Conservation (phyloP, 768 basidiomycete genomes). For the Hysterangium stoloniferum region DNA sequence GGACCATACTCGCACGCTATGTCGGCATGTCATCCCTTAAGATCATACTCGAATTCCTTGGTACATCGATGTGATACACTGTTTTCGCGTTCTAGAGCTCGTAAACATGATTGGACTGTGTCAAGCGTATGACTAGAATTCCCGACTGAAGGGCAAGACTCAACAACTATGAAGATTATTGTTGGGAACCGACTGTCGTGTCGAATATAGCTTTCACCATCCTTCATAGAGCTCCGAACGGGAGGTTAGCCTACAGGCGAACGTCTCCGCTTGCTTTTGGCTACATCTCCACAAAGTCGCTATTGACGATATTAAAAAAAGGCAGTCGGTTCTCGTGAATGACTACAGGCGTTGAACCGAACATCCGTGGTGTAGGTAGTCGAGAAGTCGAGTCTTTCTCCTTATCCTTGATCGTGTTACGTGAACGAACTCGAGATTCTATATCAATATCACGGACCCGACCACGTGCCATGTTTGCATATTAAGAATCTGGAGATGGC, state of each 20-base stretch:
- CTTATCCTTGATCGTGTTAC: background rate
- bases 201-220: conserved; percentile 41
- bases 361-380: conserved; percentile 23
- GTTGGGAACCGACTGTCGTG: conserved; percentile 68
- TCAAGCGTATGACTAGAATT: conserved; percentile 52
- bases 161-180: background rate
- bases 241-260: conserved; percentile 71
- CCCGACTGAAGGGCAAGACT: conserved; percentile 33
- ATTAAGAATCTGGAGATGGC: background rate
- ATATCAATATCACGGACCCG: background rate
- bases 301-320: conserved; percentile 29
- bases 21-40: conserved; percentile 78
- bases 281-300: background rate
- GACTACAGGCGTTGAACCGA: background rate
- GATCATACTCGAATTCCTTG: conserved; percentile 78
- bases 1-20: conserved; percentile 63
- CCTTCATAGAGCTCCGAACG: conserved; percentile 63
- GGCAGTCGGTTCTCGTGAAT: conserved; percentile 27
- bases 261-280: conserved; percentile 34
- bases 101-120: conserved; percentile 57
- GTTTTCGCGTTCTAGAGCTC: conserved; percentile 75
- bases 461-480: background rate
- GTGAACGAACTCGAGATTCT: background rate
- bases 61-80: conserved; percentile 73
- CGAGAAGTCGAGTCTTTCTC: background rate